Evolutionary conservation across 768 basidiomycete species (phyloP).

Genomic region (Mycena floridula): DNA sequence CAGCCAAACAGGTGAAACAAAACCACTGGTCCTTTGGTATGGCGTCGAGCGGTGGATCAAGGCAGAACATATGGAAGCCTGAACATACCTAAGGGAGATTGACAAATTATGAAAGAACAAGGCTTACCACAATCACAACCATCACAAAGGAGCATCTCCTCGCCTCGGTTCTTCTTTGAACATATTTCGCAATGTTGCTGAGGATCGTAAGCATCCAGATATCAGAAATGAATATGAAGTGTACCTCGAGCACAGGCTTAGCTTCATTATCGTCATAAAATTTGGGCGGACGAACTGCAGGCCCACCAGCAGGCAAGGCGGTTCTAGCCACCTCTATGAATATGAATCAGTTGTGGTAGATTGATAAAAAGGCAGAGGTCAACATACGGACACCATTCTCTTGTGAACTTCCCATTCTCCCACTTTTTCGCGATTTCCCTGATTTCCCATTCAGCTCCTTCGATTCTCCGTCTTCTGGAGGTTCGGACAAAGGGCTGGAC

Average conservation of each 20-base stretch:
- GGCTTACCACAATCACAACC: conserved; percentile 72
- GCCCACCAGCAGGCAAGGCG: too few species aligned
- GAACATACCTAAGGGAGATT: conserved; percentile 9
- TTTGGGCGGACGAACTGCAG: conserved; percentile 37
- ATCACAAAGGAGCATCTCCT: conserved; percentile 90
- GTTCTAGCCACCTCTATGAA: too few species aligned
- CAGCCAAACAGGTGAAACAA: conserved; percentile 86
- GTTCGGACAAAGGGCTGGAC: conserved; percentile 75
- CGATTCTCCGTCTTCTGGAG: conserved; percentile 68
- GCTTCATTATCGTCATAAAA: conserved; percentile 42
- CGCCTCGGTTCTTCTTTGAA: conserved; percentile 78
- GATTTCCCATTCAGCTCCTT: conserved; percentile 35
- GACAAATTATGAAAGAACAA: neutral
- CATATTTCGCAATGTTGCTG: conserved; percentile 93
- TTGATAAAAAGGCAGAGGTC: too few species aligned
- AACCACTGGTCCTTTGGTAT: conserved; percentile 97
- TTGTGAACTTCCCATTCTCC: too few species aligned
- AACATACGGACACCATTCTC: too few species aligned
- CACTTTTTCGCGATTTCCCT: conserved; percentile 30
- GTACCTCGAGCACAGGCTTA: conserved; percentile 50
- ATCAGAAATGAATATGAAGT: too few species aligned
- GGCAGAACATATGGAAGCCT: conserved; percentile 98
- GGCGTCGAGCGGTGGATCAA: conserved; percentile 79
- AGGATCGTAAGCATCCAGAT: conserved; percentile 5
- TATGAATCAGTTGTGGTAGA: too few species aligned